These are phyloP conservation scores for Fusarium ramigenum DNA, from an alignment of 2,329 filamentous ascomycete species.

Conservation along the genomic window DNA sequence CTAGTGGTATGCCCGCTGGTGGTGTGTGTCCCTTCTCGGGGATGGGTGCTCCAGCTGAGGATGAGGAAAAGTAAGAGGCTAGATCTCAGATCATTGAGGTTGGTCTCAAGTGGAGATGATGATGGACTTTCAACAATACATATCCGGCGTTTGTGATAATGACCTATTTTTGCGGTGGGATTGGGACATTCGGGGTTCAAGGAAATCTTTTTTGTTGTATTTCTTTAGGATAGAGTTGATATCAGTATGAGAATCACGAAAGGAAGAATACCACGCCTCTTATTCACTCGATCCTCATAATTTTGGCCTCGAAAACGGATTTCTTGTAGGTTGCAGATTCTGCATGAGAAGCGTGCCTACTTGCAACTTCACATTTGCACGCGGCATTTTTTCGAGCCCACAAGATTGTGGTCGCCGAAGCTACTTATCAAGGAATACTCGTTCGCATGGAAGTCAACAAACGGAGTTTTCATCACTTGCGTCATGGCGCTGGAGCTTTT, in stretches of 20 bases:
- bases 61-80: slow-evolving; percentile 7
- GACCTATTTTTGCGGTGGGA: slow-evolving; percentile 9
- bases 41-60: slow-evolving; percentile 30
- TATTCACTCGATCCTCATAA: background rate
- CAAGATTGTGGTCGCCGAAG: background rate
- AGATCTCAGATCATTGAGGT: background rate
- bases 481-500: slow-evolving; percentile 22
- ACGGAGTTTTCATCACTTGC: slow-evolving; percentile 10
- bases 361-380: background rate
- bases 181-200: slow-evolving; percentile 17
- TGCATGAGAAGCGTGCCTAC: background rate
- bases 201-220: slow-evolving; percentile 5
- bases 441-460: background rate
- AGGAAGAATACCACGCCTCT: slow-evolving; percentile 5
- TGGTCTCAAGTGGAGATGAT: background rate
- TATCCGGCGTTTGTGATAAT: slow-evolving; percentile 28
- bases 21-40: slow-evolving; percentile 43
- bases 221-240: background rate
- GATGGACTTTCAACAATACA: slow-evolving; percentile 10
- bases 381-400: background rate
- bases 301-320: background rate
- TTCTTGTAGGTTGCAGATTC: background rate
- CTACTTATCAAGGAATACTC: background rate
- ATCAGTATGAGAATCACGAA: background rate
- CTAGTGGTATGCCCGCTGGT: slow-evolving; percentile 17